These are phyloP conservation scores for Leishmania tropica DNA, from an alignment of 208 protist species.

Conservation along the genomic window DNA sequence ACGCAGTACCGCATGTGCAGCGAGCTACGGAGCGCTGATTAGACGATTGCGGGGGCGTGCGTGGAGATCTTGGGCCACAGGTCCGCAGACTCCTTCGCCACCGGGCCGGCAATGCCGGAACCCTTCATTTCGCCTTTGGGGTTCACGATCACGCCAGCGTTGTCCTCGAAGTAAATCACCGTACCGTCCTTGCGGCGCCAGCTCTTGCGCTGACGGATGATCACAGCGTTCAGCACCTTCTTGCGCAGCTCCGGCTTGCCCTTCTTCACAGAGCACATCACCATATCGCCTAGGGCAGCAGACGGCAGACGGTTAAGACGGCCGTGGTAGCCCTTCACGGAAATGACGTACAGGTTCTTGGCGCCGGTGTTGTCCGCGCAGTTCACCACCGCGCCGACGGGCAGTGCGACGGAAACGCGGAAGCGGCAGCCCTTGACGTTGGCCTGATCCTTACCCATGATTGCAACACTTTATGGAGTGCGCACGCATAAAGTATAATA, in stretches of 20 bases:
- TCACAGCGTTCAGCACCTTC: slow-evolving; percentile 98
- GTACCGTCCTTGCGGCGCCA: slow-evolving; percentile 99
- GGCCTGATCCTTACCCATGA: slow-evolving; percentile 89
- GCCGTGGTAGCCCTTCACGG: slow-evolving; percentile 98
- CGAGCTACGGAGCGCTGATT: slow-evolving; percentile 95
- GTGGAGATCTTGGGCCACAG: too few relatives aligned
- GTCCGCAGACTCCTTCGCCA: too few relatives aligned
- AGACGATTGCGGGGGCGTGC: too few relatives aligned
- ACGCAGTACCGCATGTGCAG: slow-evolving; percentile 92
- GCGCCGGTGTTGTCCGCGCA: slow-evolving; percentile 99
- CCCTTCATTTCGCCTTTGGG: slow-evolving; percentile 99
- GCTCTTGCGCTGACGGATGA: slow-evolving; percentile 99
- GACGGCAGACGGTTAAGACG: slow-evolving; percentile 98
- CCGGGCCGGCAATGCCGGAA: too few relatives aligned
- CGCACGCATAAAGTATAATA: neutral
- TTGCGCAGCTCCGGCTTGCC: slow-evolving; percentile 99
- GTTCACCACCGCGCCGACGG: slow-evolving; percentile 99
- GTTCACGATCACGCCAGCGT: slow-evolving; percentile 99
- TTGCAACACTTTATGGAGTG: slow-evolving; percentile 19
- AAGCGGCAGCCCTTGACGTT: slow-evolving; percentile 97
- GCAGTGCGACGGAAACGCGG: slow-evolving; percentile 98
- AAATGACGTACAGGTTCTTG: slow-evolving; percentile 99
- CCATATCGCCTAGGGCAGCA: slow-evolving; percentile 98
- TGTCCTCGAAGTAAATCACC: slow-evolving; percentile 99
- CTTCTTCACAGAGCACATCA: slow-evolving; percentile 99